Percentiles rank a stretch among this genome's conserved stretches.
These are phyloP conservation scores for Euphorbia schlechtendalii DNA, from an alignment of 441 rosid species.

Conservation along the genomic window DNA sequence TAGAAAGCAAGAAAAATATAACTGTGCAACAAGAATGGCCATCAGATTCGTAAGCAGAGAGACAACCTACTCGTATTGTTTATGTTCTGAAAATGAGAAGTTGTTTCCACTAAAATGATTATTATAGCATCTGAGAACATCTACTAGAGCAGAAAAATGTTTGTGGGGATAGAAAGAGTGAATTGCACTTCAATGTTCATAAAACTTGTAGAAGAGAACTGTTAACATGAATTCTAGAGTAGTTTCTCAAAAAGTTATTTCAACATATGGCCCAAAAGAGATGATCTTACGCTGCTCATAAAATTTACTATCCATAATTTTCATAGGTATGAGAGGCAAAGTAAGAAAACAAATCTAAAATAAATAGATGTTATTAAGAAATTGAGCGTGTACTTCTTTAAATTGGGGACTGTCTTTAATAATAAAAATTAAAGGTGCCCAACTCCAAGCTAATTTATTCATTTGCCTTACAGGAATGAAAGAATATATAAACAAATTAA, in stretches of 20 bases:
- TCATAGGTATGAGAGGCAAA: background rate
- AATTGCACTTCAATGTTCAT: background rate
- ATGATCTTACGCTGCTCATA: background rate
- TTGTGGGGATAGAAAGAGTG: background rate
- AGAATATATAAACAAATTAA: constrained; percentile 1
- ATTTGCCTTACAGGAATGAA: background rate
- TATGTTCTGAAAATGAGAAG: constrained; percentile 1
- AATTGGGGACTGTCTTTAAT: constrained; percentile 2
- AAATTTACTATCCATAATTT: background rate
- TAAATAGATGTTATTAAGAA: background rate
- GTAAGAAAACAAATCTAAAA: constrained; percentile 7
- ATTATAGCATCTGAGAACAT: constrained; percentile 4
- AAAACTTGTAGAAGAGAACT: background rate
- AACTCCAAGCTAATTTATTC: constrained; percentile 11
- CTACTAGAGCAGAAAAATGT: background rate
- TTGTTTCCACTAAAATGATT: background rate
- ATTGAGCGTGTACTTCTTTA: background rate
- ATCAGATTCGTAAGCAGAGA: constrained; percentile 14
- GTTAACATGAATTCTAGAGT: background rate
- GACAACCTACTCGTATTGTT: background rate
- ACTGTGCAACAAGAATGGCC: background rate
- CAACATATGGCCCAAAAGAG: background rate
- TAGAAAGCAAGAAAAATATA: background rate
- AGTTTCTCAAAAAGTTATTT: background rate
- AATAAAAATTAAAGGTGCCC: background rate